Evolutionary conservation across 345 rosid genomes (phyloP), one percentile per base, ranked within the genome.

Genomic region (Euphorbia pulcherrima): DNA sequence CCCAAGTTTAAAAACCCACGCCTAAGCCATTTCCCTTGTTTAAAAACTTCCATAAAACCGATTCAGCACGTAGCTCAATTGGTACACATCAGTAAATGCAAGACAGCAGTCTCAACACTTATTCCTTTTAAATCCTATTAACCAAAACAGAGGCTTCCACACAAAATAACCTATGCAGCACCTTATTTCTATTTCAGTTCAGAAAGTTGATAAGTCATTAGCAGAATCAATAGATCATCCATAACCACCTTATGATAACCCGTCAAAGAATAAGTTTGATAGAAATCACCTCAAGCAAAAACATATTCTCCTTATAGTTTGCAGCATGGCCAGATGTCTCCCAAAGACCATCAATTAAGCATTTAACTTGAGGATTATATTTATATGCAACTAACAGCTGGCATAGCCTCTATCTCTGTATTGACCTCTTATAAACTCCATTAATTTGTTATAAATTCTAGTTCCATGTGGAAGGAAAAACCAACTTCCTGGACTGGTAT

Each of bases 401-500:
- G 63, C 46, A 65, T 95, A 95, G 46, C 97, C 99, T 80, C 97
- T 85, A 53, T 80, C 71, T 87, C 96, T 78, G 64, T 90, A 92
- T 69, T 89, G 86, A 52, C 77, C 73, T 69, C 80, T 74, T 40
- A 95, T 95, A 77, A 95, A 95, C 8, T 81, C 88, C 88, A 84
- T 78, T 50, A 95, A 68, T 78, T 87, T 92, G 84, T 87, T 95
- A 81, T 95, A 95, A 53, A 95, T 76, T 68, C 92, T 86, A 72
- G 97, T 78, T 56, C 99, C 97, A 33, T 79, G 87, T 0, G 97
- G 97, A 78, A 89, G 96, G 80, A 95, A 90, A 82, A 95, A 95
- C 93, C 90, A 95, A 81, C 99, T 92, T 70, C 97, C 97, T 44
- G 97, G 99, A 80, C 99, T 95, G 88, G 74, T 79, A 80, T 68